Conservation (phyloP, 2,329 filamentous ascomycete species). For the Fusarium torulosum region DNA sequence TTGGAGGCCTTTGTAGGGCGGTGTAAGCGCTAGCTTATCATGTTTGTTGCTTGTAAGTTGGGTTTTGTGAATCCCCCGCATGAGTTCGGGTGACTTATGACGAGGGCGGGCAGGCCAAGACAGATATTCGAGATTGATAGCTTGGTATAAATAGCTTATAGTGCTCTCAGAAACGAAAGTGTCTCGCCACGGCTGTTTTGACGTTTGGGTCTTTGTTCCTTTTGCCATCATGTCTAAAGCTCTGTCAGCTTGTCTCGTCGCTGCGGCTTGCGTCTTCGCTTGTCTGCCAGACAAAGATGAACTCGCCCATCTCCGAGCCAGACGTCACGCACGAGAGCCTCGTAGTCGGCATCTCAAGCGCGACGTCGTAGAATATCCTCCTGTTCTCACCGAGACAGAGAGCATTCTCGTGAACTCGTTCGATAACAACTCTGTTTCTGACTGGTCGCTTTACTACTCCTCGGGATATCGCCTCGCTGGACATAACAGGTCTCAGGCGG, state of each 20-base stretch:
- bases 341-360: conserved; percentile 22
- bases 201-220: background rate
- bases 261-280: conserved; percentile 34
- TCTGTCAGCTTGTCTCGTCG: conserved; percentile 22
- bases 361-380: conserved; percentile 13
- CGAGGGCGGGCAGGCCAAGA: background rate
- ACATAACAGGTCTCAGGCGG: conserved; percentile 32
- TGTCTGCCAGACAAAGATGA: conserved; percentile 35
- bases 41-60: background rate
- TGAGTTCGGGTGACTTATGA: background rate
- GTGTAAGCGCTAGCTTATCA: conserved; percentile 37
- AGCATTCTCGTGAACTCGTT: conserved; percentile 30
- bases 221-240: conserved; percentile 20
- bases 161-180: fast-evolving
- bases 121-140: background rate
- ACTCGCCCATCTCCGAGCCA: conserved; percentile 12
- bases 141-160: conserved; percentile 12
- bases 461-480: conserved; percentile 39
- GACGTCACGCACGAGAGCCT: background rate
- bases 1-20: conserved; percentile 11
- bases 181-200: background rate
- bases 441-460: conserved; percentile 41
- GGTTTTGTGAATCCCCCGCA: conserved; percentile 16
- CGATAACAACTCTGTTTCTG: conserved; percentile 29
- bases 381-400: conserved; percentile 18